A percentile compares a stretch with the other conserved stretches of the same genome.
These are phyloP conservation scores for Chimonanthus praecox DNA, from an alignment of 164 flowering plant species.

Conservation along the genomic window DNA sequence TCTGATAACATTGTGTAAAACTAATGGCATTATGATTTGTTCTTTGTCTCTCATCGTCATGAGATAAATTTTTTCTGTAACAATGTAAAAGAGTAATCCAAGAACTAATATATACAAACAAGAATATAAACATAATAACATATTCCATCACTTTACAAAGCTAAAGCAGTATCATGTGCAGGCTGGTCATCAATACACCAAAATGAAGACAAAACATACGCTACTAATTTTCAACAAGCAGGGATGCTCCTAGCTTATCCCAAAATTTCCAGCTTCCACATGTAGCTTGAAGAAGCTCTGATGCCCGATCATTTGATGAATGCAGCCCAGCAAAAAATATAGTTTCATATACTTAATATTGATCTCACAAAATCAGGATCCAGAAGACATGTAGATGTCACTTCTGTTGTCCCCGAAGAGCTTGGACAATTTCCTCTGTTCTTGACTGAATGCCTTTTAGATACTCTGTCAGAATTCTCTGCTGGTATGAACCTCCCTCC, in stretches of 20 bases:
- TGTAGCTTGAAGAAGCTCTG: not conserved
- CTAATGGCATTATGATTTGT: no score
- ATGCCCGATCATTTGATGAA: not conserved
- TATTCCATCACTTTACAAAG: not conserved
- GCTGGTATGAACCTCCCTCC: conserved; percentile 93
- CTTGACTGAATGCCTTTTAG: conserved; percentile 75
- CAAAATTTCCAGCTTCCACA: not conserved
- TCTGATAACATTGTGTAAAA: no score
- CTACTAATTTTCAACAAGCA: not conserved
- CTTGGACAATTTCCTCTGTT: conserved; percentile 60
- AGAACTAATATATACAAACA: not conserved
- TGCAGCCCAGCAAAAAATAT: not conserved
- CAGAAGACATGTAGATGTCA: not conserved
- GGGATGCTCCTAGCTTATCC: not conserved
- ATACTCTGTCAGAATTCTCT: conserved; percentile 68
- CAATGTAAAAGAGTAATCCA: not conserved
- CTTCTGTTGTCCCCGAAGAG: conserved; percentile 36
- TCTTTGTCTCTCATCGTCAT: not conserved
- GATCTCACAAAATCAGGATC: not conserved
- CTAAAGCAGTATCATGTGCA: not conserved
- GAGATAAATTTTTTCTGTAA: no score
- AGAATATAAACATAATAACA: no score
- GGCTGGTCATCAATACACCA: not conserved
- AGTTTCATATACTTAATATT: no score
- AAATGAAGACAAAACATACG: not conserved